phyloP scores from a whole-genome alignment of 2,329 filamentous ascomycete genomes.

The Trichophyton simii region DNA sequence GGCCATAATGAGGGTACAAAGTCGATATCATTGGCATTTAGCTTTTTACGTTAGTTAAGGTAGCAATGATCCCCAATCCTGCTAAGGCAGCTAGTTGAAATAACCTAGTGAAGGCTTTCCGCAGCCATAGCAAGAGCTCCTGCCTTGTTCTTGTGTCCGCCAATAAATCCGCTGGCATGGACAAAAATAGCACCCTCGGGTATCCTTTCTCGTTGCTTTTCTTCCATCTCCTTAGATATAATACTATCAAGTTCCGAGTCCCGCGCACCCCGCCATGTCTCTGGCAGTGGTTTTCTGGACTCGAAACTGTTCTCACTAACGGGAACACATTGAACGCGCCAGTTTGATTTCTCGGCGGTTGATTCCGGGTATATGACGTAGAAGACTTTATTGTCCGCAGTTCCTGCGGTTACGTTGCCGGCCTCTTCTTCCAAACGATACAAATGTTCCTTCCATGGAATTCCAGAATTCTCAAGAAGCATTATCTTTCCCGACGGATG shows the following conservation, averaged over 20 bases:
- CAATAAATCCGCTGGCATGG: slow-evolving; percentile 90
- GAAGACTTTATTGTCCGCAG: slow-evolving; percentile 37
- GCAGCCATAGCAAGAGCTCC: slow-evolving; percentile 73
- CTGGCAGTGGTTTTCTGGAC: slow-evolving; percentile 81
- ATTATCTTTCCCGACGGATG: slow-evolving; percentile 68
- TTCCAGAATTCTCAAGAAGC: slow-evolving; percentile 60
- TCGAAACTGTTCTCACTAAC: slow-evolving; percentile 74
- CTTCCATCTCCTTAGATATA: slow-evolving; percentile 29
- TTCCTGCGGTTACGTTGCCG: slow-evolving; percentile 13
- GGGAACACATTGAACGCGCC: slow-evolving; percentile 89
- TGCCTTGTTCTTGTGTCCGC: slow-evolving; percentile 83
- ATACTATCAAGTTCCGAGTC: slow-evolving; percentile 67
- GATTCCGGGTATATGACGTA: slow-evolving; percentile 91
- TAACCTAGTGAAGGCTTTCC: slow-evolving; percentile 22
- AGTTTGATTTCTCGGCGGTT: slow-evolving; percentile 61
- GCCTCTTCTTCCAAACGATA: slow-evolving; percentile 65
- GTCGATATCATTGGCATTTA: too few species aligned
- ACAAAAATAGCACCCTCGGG: slow-evolving; percentile 66
- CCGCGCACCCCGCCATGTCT: slow-evolving; percentile 80
- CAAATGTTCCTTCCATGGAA: slow-evolving; percentile 94
- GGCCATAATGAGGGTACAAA: too few species aligned
- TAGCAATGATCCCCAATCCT: too few species aligned
- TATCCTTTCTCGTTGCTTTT: slow-evolving; percentile 26
- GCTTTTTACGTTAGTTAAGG: too few species aligned
- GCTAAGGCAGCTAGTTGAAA: background rate